Base-by-base conservation (phyloP, 495 filamentous ascomycete species). In the Ascodesmis nigricans region DNA sequence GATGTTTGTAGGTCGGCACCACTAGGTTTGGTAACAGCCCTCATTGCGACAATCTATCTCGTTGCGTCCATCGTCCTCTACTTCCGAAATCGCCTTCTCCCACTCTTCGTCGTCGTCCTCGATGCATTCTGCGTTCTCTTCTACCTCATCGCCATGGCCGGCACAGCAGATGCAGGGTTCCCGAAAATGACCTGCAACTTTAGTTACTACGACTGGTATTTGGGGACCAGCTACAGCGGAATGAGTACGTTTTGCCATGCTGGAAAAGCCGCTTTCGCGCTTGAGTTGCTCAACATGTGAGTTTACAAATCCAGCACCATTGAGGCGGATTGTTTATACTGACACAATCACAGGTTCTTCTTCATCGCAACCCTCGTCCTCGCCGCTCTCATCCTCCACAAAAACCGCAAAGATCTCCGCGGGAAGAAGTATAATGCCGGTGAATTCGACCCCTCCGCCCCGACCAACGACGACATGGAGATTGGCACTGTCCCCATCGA, bases 291-390 rank as follows among this genome's bases (percentile, higher is more conserved):
- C 2, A n/a, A n/a, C 5, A 45, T 50, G 47, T 48, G 26, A 44
- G 33, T 37, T n/a, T 9, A 22, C 10, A 17, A 15, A 11, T 5
- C 10, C 9, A 9, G 4, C 19, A 16, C 11, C n/a, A 15, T n/a
- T n/a, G n/a, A n/a, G n/a, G n/a, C n/a, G n/a, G n/a, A n/a, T n/a
- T n/a, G n/a, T n/a, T n/a, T 35, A 8, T 10, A 5, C 17, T 35
- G 14, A 15, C 10, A 4, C 23, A n/a, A 11, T 20, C 3, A 17
- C 1, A 49, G 46, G 40, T 36, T 50, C 19, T 24, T 48, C n/a
- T 50, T 50, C 35, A 49, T 49, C 15, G 47, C 32, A 14, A 27
- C 46, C 8, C 41, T 45, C 19, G 41, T 49, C 23, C 27, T 45
- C 11, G 36, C 47, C 21, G 33, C 47, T 21, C 31, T 45, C 4